Percentiles rank a stretch among this genome's conserved stretches.
Evolutionary conservation across 2,329 filamentous ascomycete genomes (phyloP).

Genomic region (Cytospora piceae): DNA sequence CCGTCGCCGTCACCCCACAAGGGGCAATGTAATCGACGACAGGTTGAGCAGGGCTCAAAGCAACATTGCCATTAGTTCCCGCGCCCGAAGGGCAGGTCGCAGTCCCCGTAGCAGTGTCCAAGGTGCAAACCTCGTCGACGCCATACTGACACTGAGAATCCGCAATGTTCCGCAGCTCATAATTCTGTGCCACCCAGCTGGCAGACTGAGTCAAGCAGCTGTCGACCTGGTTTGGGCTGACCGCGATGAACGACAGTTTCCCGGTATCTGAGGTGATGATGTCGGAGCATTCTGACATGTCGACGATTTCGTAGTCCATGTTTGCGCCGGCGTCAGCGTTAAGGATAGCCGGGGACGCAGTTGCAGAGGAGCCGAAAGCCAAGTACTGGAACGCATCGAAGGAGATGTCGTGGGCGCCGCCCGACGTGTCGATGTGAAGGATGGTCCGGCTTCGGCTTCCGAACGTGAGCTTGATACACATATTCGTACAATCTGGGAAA

Average conservation of each 20-base stretch:
- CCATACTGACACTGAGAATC: constrained; percentile 55
- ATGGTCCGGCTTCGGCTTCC: constrained; percentile 56
- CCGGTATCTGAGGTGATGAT: constrained; percentile 53
- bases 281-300: constrained; percentile 51
- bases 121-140: constrained; percentile 53
- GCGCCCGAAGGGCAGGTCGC: constrained; percentile 6
- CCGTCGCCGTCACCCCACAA: constrained; percentile 1
- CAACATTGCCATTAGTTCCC: not conserved
- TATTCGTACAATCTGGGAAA: constrained; percentile 56
- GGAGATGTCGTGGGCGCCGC: constrained; percentile 60
- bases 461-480: constrained; percentile 59
- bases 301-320: constrained; percentile 53
- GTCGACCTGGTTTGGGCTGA: constrained; percentile 58
- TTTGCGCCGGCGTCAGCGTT: constrained; percentile 55
- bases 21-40: constrained; percentile 11
- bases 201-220: constrained; percentile 49
- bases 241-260: constrained; percentile 58
- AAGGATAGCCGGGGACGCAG: constrained; percentile 32
- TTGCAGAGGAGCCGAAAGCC: constrained; percentile 52
- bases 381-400: constrained; percentile 68
- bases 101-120: constrained; percentile 32
- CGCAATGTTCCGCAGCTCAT: constrained; percentile 57
- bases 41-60: constrained; percentile 4
- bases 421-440: constrained; percentile 59
- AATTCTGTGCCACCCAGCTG: constrained; percentile 58